Evolutionary conservation across 1,139 yeast genomes (phyloP), one percentile per base, ranked within the genome.

Genomic region (Yamadazyma trypodendri): DNA sequence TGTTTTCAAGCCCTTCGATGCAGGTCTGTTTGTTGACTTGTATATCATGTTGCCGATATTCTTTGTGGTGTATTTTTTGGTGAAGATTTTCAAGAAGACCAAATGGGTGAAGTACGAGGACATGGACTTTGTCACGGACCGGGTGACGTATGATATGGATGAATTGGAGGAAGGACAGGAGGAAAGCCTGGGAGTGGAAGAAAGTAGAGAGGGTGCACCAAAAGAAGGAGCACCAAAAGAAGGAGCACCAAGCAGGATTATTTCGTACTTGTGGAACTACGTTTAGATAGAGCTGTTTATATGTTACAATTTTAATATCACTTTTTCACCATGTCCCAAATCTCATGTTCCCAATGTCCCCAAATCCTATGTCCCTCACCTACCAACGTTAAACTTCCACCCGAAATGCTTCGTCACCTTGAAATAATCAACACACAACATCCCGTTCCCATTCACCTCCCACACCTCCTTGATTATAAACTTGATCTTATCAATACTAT

Each of bases 101-200:
- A 62, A 59, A 39, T 70, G 75, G 51, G 69, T 74, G 10, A 61
- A 59, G 32, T 56, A 59, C 8, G 69, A 65, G 36, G 79, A 77
- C 14, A 79, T 79, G 81, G 85, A 80, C 50, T 74, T 79, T 36
- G 80, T 70, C 31, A 69, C 79, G 4, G 84, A 77, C 47, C 62
- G 75, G 40, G 24, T 40, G 14, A 44, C 36, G 23, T 20, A 30
- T 16, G 40, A 41, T 21, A 18, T 7, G 8, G n/a, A 11, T 12
- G n/a, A 25, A 10, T 6, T 12, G 7, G 17, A 25, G 20, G 29
- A n/a, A 16, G 10, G 12, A 14, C 13, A 7, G 3, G 14, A 15
- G 21, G 17, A 18, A 18, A 5, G 29, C 4, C 6, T 14, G 15
- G 29, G 14, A 27, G 20, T 3, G n/a, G 20, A 27, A 27, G 29